Percentiles rank a stretch among this genome's conserved stretches.
These are phyloP conservation scores for Annulohypoxylon nitens DNA, from an alignment of 495 filamentous ascomycete genomes.

Conservation along the genomic window DNA sequence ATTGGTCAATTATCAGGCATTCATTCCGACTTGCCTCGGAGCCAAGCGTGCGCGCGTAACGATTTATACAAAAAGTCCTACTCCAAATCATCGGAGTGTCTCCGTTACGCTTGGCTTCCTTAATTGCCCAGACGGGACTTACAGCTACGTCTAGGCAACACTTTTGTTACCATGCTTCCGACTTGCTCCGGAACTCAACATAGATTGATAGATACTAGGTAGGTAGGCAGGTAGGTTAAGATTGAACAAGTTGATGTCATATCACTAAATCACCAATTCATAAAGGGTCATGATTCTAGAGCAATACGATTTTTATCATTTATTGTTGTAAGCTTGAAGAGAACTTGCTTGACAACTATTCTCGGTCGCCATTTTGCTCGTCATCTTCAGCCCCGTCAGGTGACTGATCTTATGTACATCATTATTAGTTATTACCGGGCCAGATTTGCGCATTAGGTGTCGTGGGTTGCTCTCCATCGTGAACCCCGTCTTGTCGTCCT, in stretches of 20 bases:
- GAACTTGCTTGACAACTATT: conserved; percentile 49
- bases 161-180: too few relatives aligned
- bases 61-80: background rate
- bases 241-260: background rate
- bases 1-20: conserved; percentile 25
- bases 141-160: background rate
- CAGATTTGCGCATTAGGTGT: conserved; percentile 53
- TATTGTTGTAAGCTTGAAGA: conserved; percentile 50
- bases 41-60: conserved; percentile 13
- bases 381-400: conserved; percentile 29
- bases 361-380: conserved; percentile 34
- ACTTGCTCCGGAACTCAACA: background rate
- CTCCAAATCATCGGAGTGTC: background rate
- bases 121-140: background rate
- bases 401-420: conserved; percentile 50
- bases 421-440: conserved; percentile 57
- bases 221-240: background rate
- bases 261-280: background rate
- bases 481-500: conserved; percentile 45
- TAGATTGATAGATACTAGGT: too few relatives aligned
- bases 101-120: background rate
- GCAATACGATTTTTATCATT: conserved; percentile 52
- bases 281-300: conserved; percentile 31
- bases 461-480: conserved; percentile 41
- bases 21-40: conserved; percentile 45